phyloP scores from a whole-genome alignment of 306 rosid genomes.

The Dalbergia cultrata region DNA sequence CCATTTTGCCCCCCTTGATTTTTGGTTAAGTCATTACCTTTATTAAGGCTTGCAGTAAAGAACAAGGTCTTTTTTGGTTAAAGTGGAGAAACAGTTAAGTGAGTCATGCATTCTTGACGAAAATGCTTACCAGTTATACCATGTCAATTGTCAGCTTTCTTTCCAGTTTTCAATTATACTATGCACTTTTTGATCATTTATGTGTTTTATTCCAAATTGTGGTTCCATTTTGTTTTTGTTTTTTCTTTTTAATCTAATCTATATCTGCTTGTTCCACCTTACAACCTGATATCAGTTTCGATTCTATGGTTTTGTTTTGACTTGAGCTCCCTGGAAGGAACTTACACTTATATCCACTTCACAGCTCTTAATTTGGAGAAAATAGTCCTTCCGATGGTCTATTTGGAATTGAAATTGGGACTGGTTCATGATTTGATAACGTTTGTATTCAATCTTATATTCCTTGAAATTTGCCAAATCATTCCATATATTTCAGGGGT shows the following conservation, averaged over 20 bases:
- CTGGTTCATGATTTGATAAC: not conserved
- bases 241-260: too few species aligned
- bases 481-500: not conserved
- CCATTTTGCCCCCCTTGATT: not conserved
- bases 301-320: not conserved
- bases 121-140: not conserved
- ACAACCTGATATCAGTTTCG: constrained; percentile 1
- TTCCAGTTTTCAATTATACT: constrained; percentile 1
- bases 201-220: not conserved
- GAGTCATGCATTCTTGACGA: constrained; percentile 21
- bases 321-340: not conserved
- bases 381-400: not conserved
- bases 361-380: not conserved
- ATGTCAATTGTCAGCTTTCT: not conserved
- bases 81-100: not conserved
- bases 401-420: constrained; percentile 5
- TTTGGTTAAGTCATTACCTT: not conserved
- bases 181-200: not conserved
- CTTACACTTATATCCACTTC: not conserved
- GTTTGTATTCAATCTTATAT: not conserved
- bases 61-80: not conserved
- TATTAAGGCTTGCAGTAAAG: not conserved
- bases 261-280: too few species aligned
- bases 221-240: not conserved
- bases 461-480: constrained; percentile 5